A percentile compares a stretch with the other conserved stretches of the same genome.
Evolutionary conservation across 1,284 basidiomycete species (phyloP).

Genomic region (Earliella scabrosa): DNA sequence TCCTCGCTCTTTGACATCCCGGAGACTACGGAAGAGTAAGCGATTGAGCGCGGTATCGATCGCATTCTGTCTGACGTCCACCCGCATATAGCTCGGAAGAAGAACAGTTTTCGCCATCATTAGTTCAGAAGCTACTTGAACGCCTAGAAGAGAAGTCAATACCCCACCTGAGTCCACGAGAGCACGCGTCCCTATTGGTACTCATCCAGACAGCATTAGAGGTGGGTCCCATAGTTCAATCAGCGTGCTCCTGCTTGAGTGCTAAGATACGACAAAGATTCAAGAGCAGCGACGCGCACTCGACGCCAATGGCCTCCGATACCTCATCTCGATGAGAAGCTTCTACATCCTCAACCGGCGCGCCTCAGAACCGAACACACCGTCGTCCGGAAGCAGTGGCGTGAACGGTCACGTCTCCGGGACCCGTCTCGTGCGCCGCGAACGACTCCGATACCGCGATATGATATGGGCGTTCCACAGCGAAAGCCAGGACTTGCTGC

Average conservation of each 20-base stretch:
- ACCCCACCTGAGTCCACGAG: slow-evolving; percentile 74
- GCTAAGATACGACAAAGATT: no score
- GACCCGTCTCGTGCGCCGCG: slow-evolving; percentile 55
- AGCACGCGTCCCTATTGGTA: slow-evolving; percentile 80
- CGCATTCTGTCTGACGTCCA: background rate
- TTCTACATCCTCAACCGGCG: slow-evolving; percentile 79
- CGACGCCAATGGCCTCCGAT: slow-evolving; percentile 89
- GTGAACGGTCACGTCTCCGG: slow-evolving; percentile 34
- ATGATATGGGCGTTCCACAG: slow-evolving; percentile 97
- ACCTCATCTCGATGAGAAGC: slow-evolving; percentile 86
- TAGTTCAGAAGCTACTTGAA: slow-evolving; percentile 68
- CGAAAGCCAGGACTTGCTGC: slow-evolving; percentile 85
- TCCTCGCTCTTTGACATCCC: slow-evolving; percentile 49
- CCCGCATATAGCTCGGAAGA: slow-evolving; percentile 44
- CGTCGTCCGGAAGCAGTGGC: slow-evolving; percentile 35
- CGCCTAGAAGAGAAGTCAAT: slow-evolving; percentile 66
- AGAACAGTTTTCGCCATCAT: slow-evolving; percentile 61
- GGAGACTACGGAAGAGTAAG: slow-evolving; percentile 47
- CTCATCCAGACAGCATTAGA: slow-evolving; percentile 88
- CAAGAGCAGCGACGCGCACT: slow-evolving; percentile 86
- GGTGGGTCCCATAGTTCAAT: slow-evolving; percentile 42
- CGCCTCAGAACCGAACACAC: slow-evolving; percentile 51
- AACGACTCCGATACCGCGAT: slow-evolving; percentile 86
- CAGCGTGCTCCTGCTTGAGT: no score
- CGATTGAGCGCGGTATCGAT: background rate